A percentile compares a stretch with the other conserved stretches of the same genome.
These are phyloP conservation scores for Peltaster fructicola DNA, from an alignment of 2,329 filamentous ascomycete genomes.

Conservation along the genomic window DNA sequence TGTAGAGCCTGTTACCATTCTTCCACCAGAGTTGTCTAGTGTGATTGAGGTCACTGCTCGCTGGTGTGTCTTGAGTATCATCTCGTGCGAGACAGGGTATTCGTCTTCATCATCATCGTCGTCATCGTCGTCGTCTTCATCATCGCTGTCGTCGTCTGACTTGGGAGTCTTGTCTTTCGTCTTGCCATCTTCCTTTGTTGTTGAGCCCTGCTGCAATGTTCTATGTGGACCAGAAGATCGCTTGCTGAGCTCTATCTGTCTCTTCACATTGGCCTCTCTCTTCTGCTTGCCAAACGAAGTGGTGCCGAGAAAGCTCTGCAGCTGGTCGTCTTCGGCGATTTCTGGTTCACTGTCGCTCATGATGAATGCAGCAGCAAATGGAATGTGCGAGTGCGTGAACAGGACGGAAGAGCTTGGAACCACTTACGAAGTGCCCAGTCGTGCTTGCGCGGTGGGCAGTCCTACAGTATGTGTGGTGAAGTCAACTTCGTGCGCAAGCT, in stretches of 20 bases:
- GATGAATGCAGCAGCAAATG: conserved; percentile 2
- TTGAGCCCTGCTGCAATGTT: conserved; percentile 8
- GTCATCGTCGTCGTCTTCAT: conserved; percentile 40
- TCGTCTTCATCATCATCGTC: conserved; percentile 63
- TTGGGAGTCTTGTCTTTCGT: conserved; percentile 16
- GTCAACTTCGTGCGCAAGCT: too few relatives aligned
- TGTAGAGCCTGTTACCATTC: conserved; percentile 76
- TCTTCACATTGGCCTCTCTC: conserved; percentile 53
- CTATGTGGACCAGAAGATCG: conserved; percentile 29
- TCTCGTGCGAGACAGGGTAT: conserved; percentile 81
- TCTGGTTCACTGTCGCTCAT: conserved; percentile 8
- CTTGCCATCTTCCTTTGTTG: conserved; percentile 13
- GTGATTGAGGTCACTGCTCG: conserved; percentile 70
- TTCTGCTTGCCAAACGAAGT: conserved; percentile 74
- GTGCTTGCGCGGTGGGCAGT: too few relatives aligned
- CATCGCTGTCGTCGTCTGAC: conserved; percentile 23
- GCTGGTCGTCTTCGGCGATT: conserved; percentile 41
- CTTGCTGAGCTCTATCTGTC: conserved; percentile 66
- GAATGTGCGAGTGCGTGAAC: too few relatives aligned
- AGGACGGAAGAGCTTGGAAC: too few relatives aligned
- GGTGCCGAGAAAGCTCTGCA: conserved; percentile 61
- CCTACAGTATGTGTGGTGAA: too few relatives aligned
- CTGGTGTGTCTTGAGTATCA: conserved; percentile 83
- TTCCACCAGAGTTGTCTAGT: conserved; percentile 67
- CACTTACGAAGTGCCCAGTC: too few relatives aligned